Conservation (phyloP, 1,284 basidiomycete genomes). For the Apiotrichum montevideense region DNA sequence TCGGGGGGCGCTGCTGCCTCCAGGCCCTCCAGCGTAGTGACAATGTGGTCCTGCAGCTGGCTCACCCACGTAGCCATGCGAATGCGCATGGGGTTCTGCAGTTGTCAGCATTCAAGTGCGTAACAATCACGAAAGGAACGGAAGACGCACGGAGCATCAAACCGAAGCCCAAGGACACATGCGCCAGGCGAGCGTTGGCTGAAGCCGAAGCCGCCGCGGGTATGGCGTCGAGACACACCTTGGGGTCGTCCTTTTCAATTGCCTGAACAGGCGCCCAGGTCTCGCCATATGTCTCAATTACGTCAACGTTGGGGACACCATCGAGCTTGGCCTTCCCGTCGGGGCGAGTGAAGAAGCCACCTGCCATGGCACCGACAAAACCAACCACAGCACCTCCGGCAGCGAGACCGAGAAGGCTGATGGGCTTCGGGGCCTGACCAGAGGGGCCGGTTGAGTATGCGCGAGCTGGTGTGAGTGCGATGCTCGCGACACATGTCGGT, state of each 20-base stretch:
- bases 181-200: conserved; percentile 1
- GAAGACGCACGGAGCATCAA: conserved; percentile 14
- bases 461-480: conserved; percentile 1
- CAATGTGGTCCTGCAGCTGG: conserved; percentile 74
- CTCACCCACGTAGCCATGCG: conserved; percentile 75
- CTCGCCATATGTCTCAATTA: conserved; percentile 29
- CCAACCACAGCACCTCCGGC: conserved; percentile 8
- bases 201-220: background rate
- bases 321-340: conserved; percentile 14
- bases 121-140: background rate
- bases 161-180: conserved; percentile 7
- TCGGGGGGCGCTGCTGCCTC: conserved; percentile 56
- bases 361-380: conserved; percentile 6
- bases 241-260: conserved; percentile 42
- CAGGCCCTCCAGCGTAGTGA: conserved; percentile 68
- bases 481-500: background rate
- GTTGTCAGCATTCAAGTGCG: conserved; percentile 1
- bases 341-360: conserved; percentile 6
- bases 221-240: conserved; percentile 26
- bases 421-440: background rate
- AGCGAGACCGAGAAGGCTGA: conserved; percentile 1
- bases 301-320: conserved; percentile 28
- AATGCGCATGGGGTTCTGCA: conserved; percentile 61
- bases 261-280: conserved; percentile 36
- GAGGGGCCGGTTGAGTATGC: conserved; percentile 1